Conservation (phyloP, 2,329 filamentous ascomycete species). For the Simplicillium sp. region DNA sequence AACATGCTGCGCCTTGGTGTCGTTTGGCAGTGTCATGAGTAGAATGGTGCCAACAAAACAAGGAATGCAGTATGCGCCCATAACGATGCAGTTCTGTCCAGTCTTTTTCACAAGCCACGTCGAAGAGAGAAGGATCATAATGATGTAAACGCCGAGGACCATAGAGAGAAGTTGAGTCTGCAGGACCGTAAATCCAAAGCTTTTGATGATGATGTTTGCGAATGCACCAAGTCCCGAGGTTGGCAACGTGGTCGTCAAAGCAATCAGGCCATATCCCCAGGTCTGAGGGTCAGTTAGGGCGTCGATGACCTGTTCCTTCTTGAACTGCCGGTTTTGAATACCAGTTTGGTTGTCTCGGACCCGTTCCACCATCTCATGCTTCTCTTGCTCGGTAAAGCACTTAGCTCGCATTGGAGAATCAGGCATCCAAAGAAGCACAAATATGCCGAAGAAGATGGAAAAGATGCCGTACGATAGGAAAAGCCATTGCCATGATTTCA, state of each 20-base stretch:
- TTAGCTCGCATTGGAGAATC: conserved; percentile 65
- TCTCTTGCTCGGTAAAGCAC: conserved; percentile 58
- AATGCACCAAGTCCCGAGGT: conserved; percentile 66
- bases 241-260: conserved; percentile 63
- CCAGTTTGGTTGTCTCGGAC: conserved; percentile 52
- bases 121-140: conserved; percentile 56
- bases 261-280: conserved; percentile 55
- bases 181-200: conserved; percentile 55
- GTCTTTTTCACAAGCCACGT: conserved; percentile 60
- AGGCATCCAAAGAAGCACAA: conserved; percentile 55
- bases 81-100: conserved; percentile 58
- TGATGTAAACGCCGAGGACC: conserved; percentile 67
- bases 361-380: conserved; percentile 52
- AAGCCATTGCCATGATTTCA: conserved; percentile 59
- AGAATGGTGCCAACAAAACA: conserved; percentile 64
- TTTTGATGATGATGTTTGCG: conserved; percentile 63
- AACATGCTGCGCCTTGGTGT: conserved; percentile 46
- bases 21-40: conserved; percentile 58
- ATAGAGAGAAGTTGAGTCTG: conserved; percentile 67
- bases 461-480: conserved; percentile 58
- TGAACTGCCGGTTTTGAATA: conserved; percentile 44
- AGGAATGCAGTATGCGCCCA: conserved; percentile 57
- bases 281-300: conserved; percentile 56
- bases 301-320: conserved; percentile 34
- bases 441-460: conserved; percentile 54